Evolutionary conservation across 805 yeast genomes (phyloP), one percentile per base, ranked within the genome.

Genomic region (Ogataea trehaloabstinens): DNA sequence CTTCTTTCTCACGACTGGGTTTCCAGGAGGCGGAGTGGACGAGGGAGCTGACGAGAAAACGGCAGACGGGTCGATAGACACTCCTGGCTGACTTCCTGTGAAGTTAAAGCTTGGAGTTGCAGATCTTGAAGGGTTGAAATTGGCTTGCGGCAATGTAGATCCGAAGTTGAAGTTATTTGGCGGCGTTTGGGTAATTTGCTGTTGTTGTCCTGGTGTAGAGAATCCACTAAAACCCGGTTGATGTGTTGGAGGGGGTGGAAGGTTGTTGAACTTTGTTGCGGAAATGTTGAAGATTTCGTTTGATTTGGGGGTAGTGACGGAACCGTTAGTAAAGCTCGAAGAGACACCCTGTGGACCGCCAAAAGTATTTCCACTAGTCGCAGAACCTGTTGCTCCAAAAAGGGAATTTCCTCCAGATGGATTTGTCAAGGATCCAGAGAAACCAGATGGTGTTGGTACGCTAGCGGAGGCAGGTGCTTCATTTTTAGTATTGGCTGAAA

Each of bases 71-170:
- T 55, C 66, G 30, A 55, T 42, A 8, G 35, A 37, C 6, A 46
- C 34, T 2, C 50, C 43, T n/a, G 45, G 40, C 20, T 45, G 41
- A 16, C 49, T 45, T 7, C 64, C 65, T 2, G 63, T 46, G 40
- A 61, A 61, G 35, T 61, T 56, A 47, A 61, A 51, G 41, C 49
- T 56, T 15, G 66, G 66, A 4, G 64, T 55, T 2, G 60, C 49
- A 3, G 61, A 48, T 13, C 56, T 42, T 6, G 60, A 53, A 8
- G 52, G 54, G 35, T 51, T 51, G 42, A 52, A 52, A 7, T 16
- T 16, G n/a, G 30, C 22, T 28, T 37, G 41, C 12, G 41, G 40
- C 10, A 38, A 19, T 2, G 33, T 7, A 2, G 27, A 24, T 11
- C 44, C 40, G 31, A 44, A 44, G 11, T 24, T 22, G 22, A 41